phyloP scores from a whole-genome alignment of 306 rosid species.

The Vigna hirtella region DNA sequence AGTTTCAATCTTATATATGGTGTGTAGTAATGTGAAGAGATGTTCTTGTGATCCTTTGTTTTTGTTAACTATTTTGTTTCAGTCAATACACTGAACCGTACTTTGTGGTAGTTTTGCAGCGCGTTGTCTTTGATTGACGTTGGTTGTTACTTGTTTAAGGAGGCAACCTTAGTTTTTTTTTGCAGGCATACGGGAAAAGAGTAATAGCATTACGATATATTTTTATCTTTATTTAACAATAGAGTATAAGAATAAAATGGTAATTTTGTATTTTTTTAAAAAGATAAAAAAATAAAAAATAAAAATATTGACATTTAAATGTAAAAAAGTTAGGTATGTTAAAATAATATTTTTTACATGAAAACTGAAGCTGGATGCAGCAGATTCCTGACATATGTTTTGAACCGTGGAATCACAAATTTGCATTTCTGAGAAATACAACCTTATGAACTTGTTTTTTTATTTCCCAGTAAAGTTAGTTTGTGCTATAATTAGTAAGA shows the following conservation, averaged over 20 bases:
- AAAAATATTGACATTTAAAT: no score
- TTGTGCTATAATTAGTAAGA: neutral
- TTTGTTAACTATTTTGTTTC: neutral
- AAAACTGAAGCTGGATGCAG: neutral
- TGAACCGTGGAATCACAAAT: neutral
- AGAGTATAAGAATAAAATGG: no score
- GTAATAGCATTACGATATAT: no score
- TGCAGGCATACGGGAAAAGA: neutral
- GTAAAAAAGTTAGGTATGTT: no score
- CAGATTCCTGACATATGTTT: neutral
- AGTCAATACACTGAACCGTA: neutral
- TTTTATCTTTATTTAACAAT: no score
- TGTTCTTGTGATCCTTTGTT: constrained; percentile 7
- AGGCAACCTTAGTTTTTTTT: constrained; percentile 8
- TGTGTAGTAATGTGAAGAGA: constrained; percentile 23
- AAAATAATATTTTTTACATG: no score
- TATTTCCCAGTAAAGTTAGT: neutral
- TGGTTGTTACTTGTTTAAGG: constrained; percentile 18
- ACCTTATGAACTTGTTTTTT: neutral
- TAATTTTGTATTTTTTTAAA: no score
- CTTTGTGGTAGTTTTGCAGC: neutral
- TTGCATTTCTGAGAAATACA: neutral
- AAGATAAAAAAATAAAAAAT: no score
- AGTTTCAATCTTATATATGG: neutral
- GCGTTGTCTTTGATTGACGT: constrained; percentile 12